A percentile compares a stretch with the other conserved stretches of the same genome.
phyloP scores from a whole-genome alignment of 768 basidiomycete genomes.

The Suillus luteus region DNA sequence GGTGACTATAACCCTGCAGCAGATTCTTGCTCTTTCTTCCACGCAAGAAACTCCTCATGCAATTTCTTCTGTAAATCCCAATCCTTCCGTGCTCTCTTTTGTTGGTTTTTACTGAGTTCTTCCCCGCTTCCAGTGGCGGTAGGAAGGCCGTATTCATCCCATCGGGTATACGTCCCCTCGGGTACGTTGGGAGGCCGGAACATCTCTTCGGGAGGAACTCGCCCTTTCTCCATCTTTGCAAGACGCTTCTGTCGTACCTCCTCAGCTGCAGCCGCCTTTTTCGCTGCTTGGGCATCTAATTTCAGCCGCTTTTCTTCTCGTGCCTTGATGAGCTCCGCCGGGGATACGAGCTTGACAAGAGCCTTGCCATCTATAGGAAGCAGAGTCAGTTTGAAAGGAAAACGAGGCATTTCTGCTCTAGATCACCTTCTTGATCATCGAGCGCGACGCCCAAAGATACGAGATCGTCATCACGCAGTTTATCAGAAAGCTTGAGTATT shows the following conservation, averaged over 20 bases:
- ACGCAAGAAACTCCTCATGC: slow-evolving; percentile 75
- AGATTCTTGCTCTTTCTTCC: slow-evolving; percentile 35
- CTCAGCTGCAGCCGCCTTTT: slow-evolving; percentile 72
- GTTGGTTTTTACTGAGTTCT: slow-evolving; percentile 78
- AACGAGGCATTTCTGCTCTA: slow-evolving; percentile 1
- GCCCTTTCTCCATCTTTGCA: slow-evolving; percentile 85
- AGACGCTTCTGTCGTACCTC: slow-evolving; percentile 67
- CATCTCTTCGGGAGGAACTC: slow-evolving; percentile 69
- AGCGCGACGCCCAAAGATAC: slow-evolving; percentile 94
- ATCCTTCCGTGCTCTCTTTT: slow-evolving; percentile 79
- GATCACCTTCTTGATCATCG: slow-evolving; percentile 91
- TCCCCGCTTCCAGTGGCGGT: slow-evolving; percentile 82
- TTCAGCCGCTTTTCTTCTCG: slow-evolving; percentile 87
- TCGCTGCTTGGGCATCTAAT: slow-evolving; percentile 72
- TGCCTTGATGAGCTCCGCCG: slow-evolving; percentile 76
- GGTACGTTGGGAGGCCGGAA: slow-evolving; percentile 82
- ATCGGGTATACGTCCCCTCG: slow-evolving; percentile 74
- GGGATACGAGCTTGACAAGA: slow-evolving; percentile 87
- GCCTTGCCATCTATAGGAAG: slow-evolving; percentile 79
- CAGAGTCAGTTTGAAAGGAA: slow-evolving; percentile 1
- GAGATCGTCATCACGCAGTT: slow-evolving; percentile 85
- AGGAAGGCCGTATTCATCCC: slow-evolving; percentile 86
- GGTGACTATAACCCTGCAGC: not conserved
- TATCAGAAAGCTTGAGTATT: slow-evolving; percentile 85
- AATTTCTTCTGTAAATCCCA: slow-evolving; percentile 72